These are phyloP conservation scores for Neopestalotiopsis rosae DNA, from an alignment of 2,329 filamentous ascomycete species.

Conservation along the genomic window DNA sequence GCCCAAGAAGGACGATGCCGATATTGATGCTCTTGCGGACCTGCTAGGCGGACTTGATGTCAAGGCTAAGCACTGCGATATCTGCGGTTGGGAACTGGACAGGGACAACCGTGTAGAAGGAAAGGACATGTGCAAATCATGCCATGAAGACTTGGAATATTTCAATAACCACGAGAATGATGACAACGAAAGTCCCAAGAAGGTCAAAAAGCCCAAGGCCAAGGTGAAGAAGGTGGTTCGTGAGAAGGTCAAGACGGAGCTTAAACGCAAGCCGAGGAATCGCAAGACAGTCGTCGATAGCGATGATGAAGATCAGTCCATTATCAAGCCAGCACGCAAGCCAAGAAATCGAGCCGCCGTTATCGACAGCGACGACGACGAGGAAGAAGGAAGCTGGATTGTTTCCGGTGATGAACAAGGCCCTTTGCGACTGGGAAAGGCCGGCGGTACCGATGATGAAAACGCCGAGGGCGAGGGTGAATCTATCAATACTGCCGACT, in stretches of 20 bases:
- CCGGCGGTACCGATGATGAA: slow-evolving; percentile 86
- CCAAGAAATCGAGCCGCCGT: slow-evolving; percentile 61
- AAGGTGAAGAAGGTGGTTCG: slow-evolving; percentile 35
- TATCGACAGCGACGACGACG: slow-evolving; percentile 70
- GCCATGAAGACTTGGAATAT: slow-evolving; percentile 74
- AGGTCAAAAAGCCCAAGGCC: slow-evolving; percentile 38
- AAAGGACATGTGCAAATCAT: slow-evolving; percentile 72
- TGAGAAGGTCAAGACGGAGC: slow-evolving; percentile 39
- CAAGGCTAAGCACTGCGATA: slow-evolving; percentile 77
- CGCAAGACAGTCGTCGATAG: slow-evolving; percentile 68
- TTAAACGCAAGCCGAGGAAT: slow-evolving; percentile 47
- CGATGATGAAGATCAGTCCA: slow-evolving; percentile 57
- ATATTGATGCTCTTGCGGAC: slow-evolving; percentile 83
- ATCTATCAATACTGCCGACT: slow-evolving; percentile 75
- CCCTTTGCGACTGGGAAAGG: slow-evolving; percentile 69
- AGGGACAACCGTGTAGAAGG: slow-evolving; percentile 47
- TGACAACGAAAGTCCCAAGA: slow-evolving; percentile 23
- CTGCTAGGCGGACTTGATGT: slow-evolving; percentile 86
- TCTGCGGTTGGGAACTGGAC: slow-evolving; percentile 76
- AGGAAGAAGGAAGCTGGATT: slow-evolving; percentile 79
- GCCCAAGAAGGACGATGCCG: slow-evolving; percentile 59
- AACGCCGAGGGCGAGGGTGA: slow-evolving; percentile 87
- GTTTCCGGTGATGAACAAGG: slow-evolving; percentile 71
- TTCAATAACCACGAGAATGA: slow-evolving; percentile 56
- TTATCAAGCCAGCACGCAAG: slow-evolving; percentile 36